Conservation (phyloP, 768 basidiomycete genomes). For the Boletus rubroflammeus region DNA sequence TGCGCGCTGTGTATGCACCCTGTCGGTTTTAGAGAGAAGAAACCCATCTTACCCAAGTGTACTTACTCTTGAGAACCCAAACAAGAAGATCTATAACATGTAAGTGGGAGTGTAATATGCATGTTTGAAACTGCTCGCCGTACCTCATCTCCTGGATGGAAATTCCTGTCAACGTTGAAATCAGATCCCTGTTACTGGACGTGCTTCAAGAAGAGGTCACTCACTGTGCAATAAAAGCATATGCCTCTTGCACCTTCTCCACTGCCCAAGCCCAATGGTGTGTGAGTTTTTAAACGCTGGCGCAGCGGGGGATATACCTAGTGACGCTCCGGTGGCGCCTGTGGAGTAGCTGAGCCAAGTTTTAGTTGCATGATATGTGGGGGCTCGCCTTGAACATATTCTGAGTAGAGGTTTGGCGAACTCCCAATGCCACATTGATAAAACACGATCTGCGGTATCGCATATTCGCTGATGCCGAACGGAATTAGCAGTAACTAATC, state of each 20-base stretch:
- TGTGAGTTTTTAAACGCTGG: constrained; percentile 1
- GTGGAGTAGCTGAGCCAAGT: constrained; percentile 8
- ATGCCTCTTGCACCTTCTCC: constrained; percentile 74
- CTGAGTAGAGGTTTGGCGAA: constrained; percentile 52
- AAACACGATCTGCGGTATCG: constrained; percentile 60
- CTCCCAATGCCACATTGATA: constrained; percentile 64
- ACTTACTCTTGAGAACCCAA: constrained; percentile 70
- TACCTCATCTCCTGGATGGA: constrained; percentile 69
- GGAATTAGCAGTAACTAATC: background rate
- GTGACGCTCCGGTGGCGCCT: constrained; percentile 62
- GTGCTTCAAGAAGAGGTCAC: constrained; percentile 21
- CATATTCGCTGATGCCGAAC: constrained; percentile 27
- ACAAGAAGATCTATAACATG: constrained; percentile 61
- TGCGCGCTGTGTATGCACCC: constrained; percentile 76
- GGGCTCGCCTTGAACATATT: constrained; percentile 58
- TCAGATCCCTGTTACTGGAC: background rate
- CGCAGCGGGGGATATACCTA: constrained; percentile 40
- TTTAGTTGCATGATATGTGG: background rate
- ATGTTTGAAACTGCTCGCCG: background rate
- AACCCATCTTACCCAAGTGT: background rate
- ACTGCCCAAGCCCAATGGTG: constrained; percentile 34
- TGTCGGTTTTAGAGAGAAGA: constrained; percentile 23
- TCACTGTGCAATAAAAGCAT: constrained; percentile 78
- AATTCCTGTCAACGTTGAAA: constrained; percentile 47
- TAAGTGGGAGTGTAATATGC: constrained; percentile 2